Conservation (phyloP, 2,329 filamentous ascomycete genomes). For the Paraphaeosphaeria minitans region DNA sequence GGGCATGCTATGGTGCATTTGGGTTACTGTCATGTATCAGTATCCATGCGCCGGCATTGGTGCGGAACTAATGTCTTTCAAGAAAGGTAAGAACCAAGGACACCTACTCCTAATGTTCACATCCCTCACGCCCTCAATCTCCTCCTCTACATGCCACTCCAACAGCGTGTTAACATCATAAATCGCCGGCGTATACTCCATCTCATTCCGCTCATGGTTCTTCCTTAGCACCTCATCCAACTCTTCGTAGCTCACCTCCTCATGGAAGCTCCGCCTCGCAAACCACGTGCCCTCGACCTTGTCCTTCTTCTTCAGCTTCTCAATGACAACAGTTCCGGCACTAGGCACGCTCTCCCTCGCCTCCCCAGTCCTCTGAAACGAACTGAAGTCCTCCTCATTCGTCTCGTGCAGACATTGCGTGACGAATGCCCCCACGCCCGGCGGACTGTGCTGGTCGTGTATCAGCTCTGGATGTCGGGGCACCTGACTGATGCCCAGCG, state of each 20-base stretch:
- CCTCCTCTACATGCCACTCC: constrained; percentile 47
- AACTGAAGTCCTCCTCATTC: constrained; percentile 5
- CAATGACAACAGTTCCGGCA: constrained; percentile 1
- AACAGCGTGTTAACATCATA: constrained; percentile 54
- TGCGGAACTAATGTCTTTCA: no score
- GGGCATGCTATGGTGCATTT: constrained; percentile 70
- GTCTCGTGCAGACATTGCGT: constrained; percentile 5
- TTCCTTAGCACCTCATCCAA: constrained; percentile 65
- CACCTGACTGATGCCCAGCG: constrained; percentile 10
- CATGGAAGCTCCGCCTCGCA: constrained; percentile 61
- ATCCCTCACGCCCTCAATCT: constrained; percentile 31
- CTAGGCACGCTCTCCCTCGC: background rate
- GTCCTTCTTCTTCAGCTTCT: constrained; percentile 22
- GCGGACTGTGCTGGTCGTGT: constrained; percentile 4
- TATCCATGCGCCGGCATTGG: background rate
- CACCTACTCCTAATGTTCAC: constrained; percentile 47
- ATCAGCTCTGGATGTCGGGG: constrained; percentile 12
- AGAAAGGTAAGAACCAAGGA: background rate
- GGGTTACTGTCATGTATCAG: constrained; percentile 53
- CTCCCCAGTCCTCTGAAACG: constrained; percentile 6
- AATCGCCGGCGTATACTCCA: constrained; percentile 63
- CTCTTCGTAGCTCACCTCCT: constrained; percentile 65
- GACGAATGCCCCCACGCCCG: constrained; percentile 4
- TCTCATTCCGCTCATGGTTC: constrained; percentile 62
- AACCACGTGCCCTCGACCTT: constrained; percentile 63